phyloP scores from a whole-genome alignment of 179 eudicot genomes.

The Silene coronaria region DNA sequence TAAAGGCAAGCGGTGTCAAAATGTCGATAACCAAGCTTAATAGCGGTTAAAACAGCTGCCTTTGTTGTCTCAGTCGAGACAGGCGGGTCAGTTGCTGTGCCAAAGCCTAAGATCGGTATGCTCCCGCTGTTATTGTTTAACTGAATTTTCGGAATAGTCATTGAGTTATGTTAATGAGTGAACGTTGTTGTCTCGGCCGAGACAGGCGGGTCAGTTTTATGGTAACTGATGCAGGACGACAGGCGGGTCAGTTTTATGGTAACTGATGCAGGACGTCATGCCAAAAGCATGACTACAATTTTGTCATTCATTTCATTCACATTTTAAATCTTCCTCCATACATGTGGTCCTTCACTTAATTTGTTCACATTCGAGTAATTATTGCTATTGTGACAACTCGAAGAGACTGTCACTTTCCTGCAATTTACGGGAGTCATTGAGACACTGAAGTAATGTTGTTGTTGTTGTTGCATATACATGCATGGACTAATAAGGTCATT shows the following conservation, averaged over 20 bases:
- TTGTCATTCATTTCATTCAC: not conserved
- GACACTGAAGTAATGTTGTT: no score
- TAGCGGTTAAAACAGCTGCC: constrained; percentile 26
- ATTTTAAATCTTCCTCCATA: not conserved
- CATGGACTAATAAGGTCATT: no score
- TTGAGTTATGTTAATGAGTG: not conserved
- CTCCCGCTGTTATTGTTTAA: constrained; percentile 32
- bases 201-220: no score
- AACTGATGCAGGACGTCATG: not conserved
- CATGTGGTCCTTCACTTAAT: not conserved
- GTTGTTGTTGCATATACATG: no score
- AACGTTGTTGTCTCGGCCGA: no score
- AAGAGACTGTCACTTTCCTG: no score
- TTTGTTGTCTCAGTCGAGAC: constrained; percentile 30
- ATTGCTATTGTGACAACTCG: no score
- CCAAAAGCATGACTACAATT: constrained; percentile 1
- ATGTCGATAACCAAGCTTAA: constrained; percentile 28
- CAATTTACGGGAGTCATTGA: no score
- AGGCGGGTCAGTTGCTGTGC: constrained; percentile 31
- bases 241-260: no score
- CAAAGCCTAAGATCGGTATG: constrained; percentile 31
- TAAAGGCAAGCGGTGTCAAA: constrained; percentile 30
- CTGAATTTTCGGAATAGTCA: constrained; percentile 25
- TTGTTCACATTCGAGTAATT: no score
- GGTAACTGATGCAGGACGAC: no score